phyloP scores from a whole-genome alignment of 2,329 filamentous ascomycete species.

The Botrytis hyacinthi region DNA sequence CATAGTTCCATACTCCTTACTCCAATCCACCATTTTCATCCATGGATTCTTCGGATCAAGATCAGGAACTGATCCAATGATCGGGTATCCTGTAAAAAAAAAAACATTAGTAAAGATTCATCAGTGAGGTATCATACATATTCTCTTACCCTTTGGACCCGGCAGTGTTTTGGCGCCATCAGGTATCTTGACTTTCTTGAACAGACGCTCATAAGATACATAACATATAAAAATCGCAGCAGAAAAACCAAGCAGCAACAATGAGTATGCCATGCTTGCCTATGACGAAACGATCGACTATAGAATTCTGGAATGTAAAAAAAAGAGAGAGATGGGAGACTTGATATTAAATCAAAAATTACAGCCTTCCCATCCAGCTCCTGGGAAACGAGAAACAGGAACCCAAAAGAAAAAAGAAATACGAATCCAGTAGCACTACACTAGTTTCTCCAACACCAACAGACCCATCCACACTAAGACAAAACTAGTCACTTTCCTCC shows the following conservation, averaged over 20 bases:
- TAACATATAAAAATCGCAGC: slow-evolving; percentile 14
- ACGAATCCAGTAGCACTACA: background rate
- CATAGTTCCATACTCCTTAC: slow-evolving; percentile 42
- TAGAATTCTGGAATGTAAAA: background rate
- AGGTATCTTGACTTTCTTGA: slow-evolving; percentile 18
- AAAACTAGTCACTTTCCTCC: background rate
- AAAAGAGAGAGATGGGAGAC: background rate
- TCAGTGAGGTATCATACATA: background rate
- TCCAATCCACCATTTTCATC: slow-evolving; percentile 44
- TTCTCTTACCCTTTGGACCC: slow-evolving; percentile 24
- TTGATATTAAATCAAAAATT: background rate
- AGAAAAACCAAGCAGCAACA: slow-evolving; percentile 10
- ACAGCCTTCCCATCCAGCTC: background rate
- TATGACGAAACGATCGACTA: background rate
- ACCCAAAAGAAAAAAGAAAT: background rate
- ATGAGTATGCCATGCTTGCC: slow-evolving; percentile 16
- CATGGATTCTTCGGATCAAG: slow-evolving; percentile 38
- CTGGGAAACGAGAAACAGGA: background rate
- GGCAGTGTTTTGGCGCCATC: slow-evolving; percentile 23
- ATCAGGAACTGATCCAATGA: slow-evolving; percentile 26
- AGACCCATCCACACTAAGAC: background rate
- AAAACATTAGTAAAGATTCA: background rate
- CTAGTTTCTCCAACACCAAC: background rate
- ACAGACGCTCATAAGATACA: slow-evolving; percentile 8
- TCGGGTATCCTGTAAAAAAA: slow-evolving; percentile 21